phyloP scores from a whole-genome alignment of 202 grass and related monocot species.

The Saccharum hybrid region DNA sequence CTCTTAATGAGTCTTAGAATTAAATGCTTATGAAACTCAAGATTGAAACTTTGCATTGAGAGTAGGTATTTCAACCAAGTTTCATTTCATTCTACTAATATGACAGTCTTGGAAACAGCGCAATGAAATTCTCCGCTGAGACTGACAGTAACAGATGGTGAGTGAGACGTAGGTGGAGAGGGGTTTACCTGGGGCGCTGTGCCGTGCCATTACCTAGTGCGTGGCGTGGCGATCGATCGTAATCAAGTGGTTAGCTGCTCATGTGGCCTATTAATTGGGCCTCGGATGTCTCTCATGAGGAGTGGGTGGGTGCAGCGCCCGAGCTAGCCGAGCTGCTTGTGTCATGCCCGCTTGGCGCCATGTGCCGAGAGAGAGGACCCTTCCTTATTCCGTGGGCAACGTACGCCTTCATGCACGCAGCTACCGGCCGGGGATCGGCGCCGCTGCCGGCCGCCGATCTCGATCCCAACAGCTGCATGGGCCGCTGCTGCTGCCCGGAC shows the following conservation, averaged over 20 bases:
- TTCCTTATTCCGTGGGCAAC: conserved; percentile 46
- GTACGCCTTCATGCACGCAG: background rate
- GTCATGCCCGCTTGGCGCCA: conserved; percentile 45
- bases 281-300: conserved; percentile 54
- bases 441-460: no score
- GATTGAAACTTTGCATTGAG: no score
- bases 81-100: no score
- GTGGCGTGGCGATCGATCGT: no score
- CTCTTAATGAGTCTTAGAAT: no score
- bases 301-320: background rate
- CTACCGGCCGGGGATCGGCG: conserved; percentile 1
- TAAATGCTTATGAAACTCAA: no score
- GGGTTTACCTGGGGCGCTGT: conserved; percentile 42
- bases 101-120: no score
- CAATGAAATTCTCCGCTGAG: no score
- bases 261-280: conserved; percentile 62
- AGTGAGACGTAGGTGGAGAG: conserved; percentile 33
- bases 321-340: background rate
- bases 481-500: conserved; percentile 32
- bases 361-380: conserved; percentile 35
- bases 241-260: no score
- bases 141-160: no score
- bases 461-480: conserved; percentile 34
- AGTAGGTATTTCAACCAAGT: no score
- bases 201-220: conserved; percentile 7